These are phyloP conservation scores for Apophysomyces trapeziformis DNA, from an alignment of 371 early-diverging fungal genomes.

Conservation along the genomic window DNA sequence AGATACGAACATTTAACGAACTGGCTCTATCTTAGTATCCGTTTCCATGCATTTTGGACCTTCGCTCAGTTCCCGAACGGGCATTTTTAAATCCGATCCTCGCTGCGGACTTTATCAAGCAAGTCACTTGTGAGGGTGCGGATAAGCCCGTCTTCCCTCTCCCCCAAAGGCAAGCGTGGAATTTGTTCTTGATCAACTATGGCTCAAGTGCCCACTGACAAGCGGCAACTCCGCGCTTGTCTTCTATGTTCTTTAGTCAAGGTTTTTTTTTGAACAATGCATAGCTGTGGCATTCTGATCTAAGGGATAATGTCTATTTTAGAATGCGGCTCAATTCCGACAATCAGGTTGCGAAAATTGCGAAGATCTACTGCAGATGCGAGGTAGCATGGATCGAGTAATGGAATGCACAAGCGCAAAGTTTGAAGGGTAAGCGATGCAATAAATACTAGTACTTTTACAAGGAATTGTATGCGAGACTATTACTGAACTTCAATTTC, in stretches of 20 bases:
- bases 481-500: background rate
- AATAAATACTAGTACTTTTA: too few relatives aligned
- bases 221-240: conserved; percentile 88
- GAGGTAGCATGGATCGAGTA: conserved; percentile 72
- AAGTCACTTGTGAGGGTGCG: too few relatives aligned
- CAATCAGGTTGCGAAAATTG: conserved; percentile 92
- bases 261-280: conserved; percentile 43
- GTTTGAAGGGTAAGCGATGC: conserved; percentile 78
- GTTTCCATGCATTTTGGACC: too few relatives aligned
- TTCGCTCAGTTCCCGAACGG: too few relatives aligned
- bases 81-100: too few relatives aligned
- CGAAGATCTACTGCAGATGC: conserved; percentile 81
- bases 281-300: background rate
- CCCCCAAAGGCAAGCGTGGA: background rate
- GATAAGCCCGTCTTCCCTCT: background rate
- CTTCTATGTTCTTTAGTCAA: conserved; percentile 93
- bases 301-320: conserved; percentile 1
- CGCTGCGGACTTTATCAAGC: too few relatives aligned
- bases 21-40: too few relatives aligned
- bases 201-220: conserved; percentile 72
- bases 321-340: conserved; percentile 80
- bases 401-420: conserved; percentile 85
- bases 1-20: too few relatives aligned
- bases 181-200: conserved; percentile 33
- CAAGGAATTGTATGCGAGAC: too few relatives aligned